These are phyloP conservation scores for Claviceps sp. DNA, from an alignment of 2,329 filamentous ascomycete genomes.

Conservation along the genomic window DNA sequence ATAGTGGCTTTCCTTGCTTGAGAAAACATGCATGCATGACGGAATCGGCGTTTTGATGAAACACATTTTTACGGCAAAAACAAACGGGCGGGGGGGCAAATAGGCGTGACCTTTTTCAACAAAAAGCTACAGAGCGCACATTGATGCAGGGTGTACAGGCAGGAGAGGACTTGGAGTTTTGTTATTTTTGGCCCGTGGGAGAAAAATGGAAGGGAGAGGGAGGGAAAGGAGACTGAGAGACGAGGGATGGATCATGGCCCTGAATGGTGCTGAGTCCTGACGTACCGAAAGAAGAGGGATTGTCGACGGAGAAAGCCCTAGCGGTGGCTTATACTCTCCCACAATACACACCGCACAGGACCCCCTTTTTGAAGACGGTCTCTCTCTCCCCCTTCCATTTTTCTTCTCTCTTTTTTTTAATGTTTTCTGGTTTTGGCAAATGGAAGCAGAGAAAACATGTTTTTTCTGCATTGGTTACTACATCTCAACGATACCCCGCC, in stretches of 20 bases:
- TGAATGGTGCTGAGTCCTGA: too few species aligned
- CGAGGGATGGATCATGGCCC: too few species aligned
- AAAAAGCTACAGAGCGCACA: conserved; percentile 20
- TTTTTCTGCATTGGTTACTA: conserved; percentile 11
- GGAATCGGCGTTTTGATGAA: conserved; percentile 5
- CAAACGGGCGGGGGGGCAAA: conserved; percentile 8
- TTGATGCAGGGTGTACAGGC: background rate
- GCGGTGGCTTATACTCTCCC: too few species aligned
- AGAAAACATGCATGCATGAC: conserved; percentile 3
- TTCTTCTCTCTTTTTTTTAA: conserved; percentile 12
- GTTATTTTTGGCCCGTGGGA: background rate
- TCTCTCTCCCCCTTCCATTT: background rate
- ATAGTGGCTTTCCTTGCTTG: conserved; percentile 7
- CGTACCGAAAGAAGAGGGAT: too few species aligned
- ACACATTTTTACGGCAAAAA: conserved; percentile 3
- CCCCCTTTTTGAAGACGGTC: too few species aligned
- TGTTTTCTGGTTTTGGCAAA: background rate
- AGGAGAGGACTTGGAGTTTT: background rate
- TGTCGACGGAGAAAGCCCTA: too few species aligned
- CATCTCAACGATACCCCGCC: conserved; percentile 28
- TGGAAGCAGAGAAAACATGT: conserved; percentile 22
- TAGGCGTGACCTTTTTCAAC: conserved; percentile 26
- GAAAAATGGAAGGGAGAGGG: background rate
- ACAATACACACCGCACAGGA: too few species aligned
- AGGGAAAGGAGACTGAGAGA: background rate